These are phyloP conservation scores for Yamadazyma diddensiae DNA, from an alignment of 1,139 yeast species.

Conservation along the genomic window DNA sequence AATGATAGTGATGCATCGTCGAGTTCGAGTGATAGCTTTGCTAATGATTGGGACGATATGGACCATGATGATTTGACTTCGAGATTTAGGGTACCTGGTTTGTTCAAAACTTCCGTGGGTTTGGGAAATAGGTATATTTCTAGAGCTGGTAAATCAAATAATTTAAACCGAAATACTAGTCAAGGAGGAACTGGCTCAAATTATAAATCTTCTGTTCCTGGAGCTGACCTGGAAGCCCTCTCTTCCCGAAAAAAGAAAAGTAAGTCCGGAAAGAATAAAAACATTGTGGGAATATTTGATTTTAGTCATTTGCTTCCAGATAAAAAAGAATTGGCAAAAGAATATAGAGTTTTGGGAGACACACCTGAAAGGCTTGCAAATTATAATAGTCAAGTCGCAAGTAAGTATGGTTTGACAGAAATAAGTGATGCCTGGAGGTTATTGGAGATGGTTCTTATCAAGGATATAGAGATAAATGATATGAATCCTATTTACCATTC, in stretches of 20 bases:
- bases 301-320: slow-evolving; percentile 73
- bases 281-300: slow-evolving; percentile 63
- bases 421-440: slow-evolving; percentile 79
- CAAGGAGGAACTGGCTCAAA: slow-evolving; percentile 17
- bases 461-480: slow-evolving; percentile 22
- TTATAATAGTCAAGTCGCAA: slow-evolving; percentile 73
- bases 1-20: slow-evolving; percentile 17
- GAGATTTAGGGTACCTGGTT: slow-evolving; percentile 43
- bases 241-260: slow-evolving; percentile 14
- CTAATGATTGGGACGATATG: slow-evolving; percentile 51
- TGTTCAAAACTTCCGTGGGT: slow-evolving; percentile 40
- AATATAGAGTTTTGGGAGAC: slow-evolving; percentile 69
- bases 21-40: slow-evolving; percentile 46
- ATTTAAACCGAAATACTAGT: slow-evolving; percentile 2
- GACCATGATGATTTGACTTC: slow-evolving; percentile 45
- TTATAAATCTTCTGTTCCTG: slow-evolving; percentile 15
- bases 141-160: slow-evolving; percentile 4
- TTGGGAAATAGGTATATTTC: slow-evolving; percentile 30
- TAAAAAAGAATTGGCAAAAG: slow-evolving; percentile 70
- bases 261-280: slow-evolving; percentile 30
- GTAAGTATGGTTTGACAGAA: slow-evolving; percentile 56
- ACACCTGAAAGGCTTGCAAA: slow-evolving; percentile 62
- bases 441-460: slow-evolving; percentile 44
- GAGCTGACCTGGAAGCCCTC: slow-evolving; percentile 13
- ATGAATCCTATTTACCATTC: slow-evolving; percentile 16